Conservation (phyloP, 2,329 filamentous ascomycete genomes). For the Pseudogymnoascus sp. region DNA sequence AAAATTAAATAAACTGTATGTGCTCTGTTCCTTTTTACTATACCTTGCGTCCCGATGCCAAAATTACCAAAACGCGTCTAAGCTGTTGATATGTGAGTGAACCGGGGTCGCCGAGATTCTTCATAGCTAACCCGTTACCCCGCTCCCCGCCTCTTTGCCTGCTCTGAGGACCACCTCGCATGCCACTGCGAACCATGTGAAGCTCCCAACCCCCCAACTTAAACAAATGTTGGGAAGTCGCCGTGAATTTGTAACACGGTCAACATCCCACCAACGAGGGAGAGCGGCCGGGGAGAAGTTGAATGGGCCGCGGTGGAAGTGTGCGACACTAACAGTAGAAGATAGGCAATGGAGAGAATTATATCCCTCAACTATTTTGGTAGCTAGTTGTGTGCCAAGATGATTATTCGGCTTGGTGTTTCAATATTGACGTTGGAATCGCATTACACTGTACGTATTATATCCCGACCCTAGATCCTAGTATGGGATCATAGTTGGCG, state of each 20-base stretch:
- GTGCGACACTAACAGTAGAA: too few relatives aligned
- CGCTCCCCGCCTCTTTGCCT: background rate
- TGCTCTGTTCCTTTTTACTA: background rate
- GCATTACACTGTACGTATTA: background rate
- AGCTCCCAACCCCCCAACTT: background rate
- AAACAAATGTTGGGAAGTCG: background rate
- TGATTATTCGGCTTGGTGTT: too few relatives aligned
- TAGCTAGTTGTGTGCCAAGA: background rate
- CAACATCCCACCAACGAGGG: too few relatives aligned
- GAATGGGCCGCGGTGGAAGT: too few relatives aligned
- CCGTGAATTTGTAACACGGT: background rate
- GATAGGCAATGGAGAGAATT: too few relatives aligned
- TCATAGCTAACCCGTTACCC: too few relatives aligned
- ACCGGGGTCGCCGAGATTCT: too few relatives aligned
- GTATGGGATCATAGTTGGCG: background rate
- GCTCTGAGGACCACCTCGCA: background rate
- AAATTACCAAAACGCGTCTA: background rate
- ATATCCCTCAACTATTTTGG: background rate
- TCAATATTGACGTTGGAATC: background rate
- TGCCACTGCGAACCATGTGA: background rate
- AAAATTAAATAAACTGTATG: background rate
- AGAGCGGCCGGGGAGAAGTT: background rate
- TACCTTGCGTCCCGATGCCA: background rate
- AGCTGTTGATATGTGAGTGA: background rate
- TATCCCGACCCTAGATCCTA: background rate